Evolutionary conservation across 2,329 filamentous ascomycete genomes (phyloP), one percentile per base, ranked within the genome.

Genomic region (Trichoderma sp.): DNA sequence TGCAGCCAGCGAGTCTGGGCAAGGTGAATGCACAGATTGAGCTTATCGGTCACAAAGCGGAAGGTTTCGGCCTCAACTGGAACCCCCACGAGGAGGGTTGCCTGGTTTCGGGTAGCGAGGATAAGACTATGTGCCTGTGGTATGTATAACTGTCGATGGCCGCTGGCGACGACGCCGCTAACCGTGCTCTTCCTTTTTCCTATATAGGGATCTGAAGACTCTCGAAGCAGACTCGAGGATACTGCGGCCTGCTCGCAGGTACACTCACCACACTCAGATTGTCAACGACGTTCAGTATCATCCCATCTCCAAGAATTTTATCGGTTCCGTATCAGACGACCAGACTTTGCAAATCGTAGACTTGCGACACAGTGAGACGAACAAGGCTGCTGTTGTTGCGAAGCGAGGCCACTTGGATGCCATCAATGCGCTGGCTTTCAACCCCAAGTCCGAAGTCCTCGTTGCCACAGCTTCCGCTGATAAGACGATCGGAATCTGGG

Each of bases 231-330:
- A 88, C 73, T 91, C 90, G 81, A 92, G 89, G 78, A 88, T 87
- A 34, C 85, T 98, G 66, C 89, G 89, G 77, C 91, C 94, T 14
- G 85, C 87, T 6, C 89, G 91, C 62, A 92, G 89, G 51, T 98
- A 96, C 82, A 95, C 90, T 1, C 93, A 98, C 75, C 97, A 99
- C 81, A 91, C 88, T 24, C 91, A 95, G 30, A 93, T 96, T 69
- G 96, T 99, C 79, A 99, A 99, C 81, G 96, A 99, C 78, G 95
- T 99, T 36, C 94, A 98, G 82, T 94, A 97, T 79, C 95, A 98
- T 77, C 95, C 95, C 9, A 88, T 94, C 57, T 93, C 95, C 74
- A 91, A 90, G 77, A 90, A 91, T 76, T 91, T 97, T 74, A 93
- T 99, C 73, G 97, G 95, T 74, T 95, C 93, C 18, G 96, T 97